A percentile compares a stretch with the other conserved stretches of the same genome.
Evolutionary conservation across 2,329 filamentous ascomycete species (phyloP).

Genomic region (Fusarium nodosum): DNA sequence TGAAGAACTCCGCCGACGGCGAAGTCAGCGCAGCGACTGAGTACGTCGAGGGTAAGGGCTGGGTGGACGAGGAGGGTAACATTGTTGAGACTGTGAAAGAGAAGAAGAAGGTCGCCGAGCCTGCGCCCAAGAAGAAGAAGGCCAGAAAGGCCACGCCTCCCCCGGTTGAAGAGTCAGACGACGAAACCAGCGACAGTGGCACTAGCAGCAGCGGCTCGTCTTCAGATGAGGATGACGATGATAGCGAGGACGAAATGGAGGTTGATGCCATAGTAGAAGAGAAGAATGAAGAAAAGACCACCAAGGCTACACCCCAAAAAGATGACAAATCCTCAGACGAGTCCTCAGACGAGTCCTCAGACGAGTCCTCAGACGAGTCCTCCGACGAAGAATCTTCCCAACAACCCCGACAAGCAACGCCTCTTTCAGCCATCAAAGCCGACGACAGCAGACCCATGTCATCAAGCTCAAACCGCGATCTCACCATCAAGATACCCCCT

Average conservation of each 20-base stretch:
- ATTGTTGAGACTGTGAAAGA: constrained; percentile 74
- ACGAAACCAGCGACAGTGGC: constrained; percentile 53
- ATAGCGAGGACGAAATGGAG: constrained; percentile 45
- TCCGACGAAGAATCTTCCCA: constrained; percentile 21
- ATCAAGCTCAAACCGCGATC: constrained; percentile 62
- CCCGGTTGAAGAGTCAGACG: constrained; percentile 43
- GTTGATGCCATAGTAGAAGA: constrained; percentile 14
- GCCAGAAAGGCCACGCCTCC: constrained; percentile 38
- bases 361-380: constrained; percentile 22
- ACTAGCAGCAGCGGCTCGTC: constrained; percentile 54
- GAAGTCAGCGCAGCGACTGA: constrained; percentile 61
- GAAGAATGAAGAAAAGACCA: constrained; percentile 13
- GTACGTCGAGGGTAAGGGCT: constrained; percentile 87
- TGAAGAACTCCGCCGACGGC: constrained; percentile 66
- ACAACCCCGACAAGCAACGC: constrained; percentile 39
- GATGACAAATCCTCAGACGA: constrained; percentile 28
- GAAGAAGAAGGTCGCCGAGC: constrained; percentile 52
- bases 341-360: too few species aligned
- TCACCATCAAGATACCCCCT: constrained; percentile 69
- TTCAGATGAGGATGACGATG: constrained; percentile 53
- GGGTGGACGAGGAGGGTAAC: constrained; percentile 84
- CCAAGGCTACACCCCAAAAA: constrained; percentile 29
- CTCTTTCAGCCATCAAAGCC: constrained; percentile 47
- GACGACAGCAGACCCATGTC: constrained; percentile 62
- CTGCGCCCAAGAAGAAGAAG: constrained; percentile 47